These are phyloP conservation scores for Cicer cuneatum DNA, from an alignment of 306 rosid genomes.

Conservation along the genomic window DNA sequence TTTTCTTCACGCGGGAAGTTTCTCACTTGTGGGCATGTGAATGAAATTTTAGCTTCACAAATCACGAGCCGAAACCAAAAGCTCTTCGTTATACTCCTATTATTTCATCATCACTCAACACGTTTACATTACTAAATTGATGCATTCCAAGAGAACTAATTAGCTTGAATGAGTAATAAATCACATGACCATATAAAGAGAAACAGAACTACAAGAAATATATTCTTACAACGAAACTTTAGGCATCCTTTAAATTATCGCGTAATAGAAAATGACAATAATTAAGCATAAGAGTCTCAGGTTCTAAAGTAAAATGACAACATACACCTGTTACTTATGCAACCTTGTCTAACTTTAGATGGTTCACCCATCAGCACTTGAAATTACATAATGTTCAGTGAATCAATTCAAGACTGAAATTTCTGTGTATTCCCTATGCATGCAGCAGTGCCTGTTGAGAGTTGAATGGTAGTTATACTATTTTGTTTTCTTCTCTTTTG, in stretches of 20 bases:
- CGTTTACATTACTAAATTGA: not conserved
- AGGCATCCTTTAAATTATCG: constrained; percentile 25
- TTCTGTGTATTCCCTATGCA: not conserved
- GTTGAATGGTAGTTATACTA: constrained; percentile 47
- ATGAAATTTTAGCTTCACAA: not conserved
- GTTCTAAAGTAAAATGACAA: constrained; percentile 21
- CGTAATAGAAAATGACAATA: constrained; percentile 1
- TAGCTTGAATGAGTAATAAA: constrained; percentile 13
- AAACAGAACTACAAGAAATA: not conserved
- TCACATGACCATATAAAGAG: constrained; percentile 6
- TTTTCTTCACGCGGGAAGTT: not conserved
- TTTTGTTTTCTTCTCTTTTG: constrained; percentile 74
- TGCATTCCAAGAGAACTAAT: not conserved
- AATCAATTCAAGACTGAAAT: constrained; percentile 28
- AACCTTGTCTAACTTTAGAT: constrained; percentile 16
- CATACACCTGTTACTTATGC: constrained; percentile 29
- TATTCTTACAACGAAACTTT: constrained; percentile 31
- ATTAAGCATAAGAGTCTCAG: not conserved
- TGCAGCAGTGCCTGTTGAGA: constrained; percentile 34
- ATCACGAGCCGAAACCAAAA: not conserved
- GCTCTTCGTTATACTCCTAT: not conserved
- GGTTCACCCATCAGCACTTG: constrained; percentile 24
- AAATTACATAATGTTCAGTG: constrained; percentile 14
- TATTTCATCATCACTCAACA: constrained; percentile 9
- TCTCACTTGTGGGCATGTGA: not conserved